Evolutionary conservation across 306 rosid species (phyloP).

Genomic region (Corylus avellana): DNA sequence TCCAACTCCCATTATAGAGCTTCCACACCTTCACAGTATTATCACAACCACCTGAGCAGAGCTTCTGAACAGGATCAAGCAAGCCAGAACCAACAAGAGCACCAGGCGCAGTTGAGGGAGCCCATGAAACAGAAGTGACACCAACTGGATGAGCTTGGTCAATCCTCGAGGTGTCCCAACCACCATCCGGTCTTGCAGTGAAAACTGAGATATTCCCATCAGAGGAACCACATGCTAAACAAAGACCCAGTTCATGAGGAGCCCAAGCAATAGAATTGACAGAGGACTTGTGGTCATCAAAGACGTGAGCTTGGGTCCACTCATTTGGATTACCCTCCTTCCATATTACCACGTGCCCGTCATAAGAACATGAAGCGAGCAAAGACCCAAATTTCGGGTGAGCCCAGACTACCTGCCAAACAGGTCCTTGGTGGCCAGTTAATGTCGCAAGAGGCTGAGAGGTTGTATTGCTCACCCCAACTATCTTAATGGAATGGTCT

Average conservation of each 20-base stretch:
- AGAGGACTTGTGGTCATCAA: conserved; percentile 70
- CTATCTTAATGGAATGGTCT: conserved; percentile 80
- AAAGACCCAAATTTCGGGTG: conserved; percentile 82
- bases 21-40: conserved; percentile 87
- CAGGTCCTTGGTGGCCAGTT: conserved; percentile 81
- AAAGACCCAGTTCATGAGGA: conserved; percentile 84
- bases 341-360: conserved; percentile 73
- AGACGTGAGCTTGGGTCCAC: conserved; percentile 75
- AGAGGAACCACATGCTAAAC: conserved; percentile 81
- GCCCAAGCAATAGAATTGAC: conserved; percentile 93
- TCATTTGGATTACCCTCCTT: conserved; percentile 83
- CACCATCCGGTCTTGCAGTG: conserved; percentile 73
- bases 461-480: conserved; percentile 68
- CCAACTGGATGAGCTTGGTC: conserved; percentile 86
- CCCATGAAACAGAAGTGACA: conserved; percentile 94
- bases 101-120: conserved; percentile 76
- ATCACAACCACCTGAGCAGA: conserved; percentile 90
- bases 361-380: conserved; percentile 77
- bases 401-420: conserved; percentile 85
- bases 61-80: conserved; percentile 82
- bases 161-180: conserved; percentile 74
- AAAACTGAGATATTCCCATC: conserved; percentile 85
- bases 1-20: conserved; percentile 73
- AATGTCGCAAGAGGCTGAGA: conserved; percentile 79
- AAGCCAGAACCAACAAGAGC: conserved; percentile 76